Base-by-base conservation (phyloP, 495 filamentous ascomycete species). In the Amphirosellinia nigrospora region DNA sequence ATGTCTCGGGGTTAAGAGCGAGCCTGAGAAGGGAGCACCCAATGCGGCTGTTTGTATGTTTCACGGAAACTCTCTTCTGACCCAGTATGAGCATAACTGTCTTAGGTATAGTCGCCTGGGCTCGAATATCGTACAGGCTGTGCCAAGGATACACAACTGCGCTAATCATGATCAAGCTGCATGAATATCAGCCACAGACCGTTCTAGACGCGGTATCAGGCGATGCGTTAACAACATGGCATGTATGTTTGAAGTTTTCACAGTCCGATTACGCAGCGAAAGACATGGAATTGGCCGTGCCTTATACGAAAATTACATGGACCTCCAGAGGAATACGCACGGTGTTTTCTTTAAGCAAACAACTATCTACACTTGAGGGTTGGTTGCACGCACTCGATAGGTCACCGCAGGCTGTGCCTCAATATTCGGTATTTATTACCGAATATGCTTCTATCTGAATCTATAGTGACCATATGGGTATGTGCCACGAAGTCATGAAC, bases 201-300 rank as follows among this genome's bases (percentile, higher is more conserved):
- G 56, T 52, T 69, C 66, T 69, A 62, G 66, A 69, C 66, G 43
- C 38, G 26, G 52, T 21, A 34, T 9, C 34, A 36, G 9, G 50
- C 41, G 34, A 30, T 16, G 15, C 43, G 26, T 23, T 19, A 41
- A 41, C 53, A 16, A 58, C 53, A 58, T 28, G n/a, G 13, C 48
- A 43, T 34, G 64, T 36, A 45, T 45, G 34, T 62, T 30, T 21
- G 15, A 3, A 15, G n/a, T 15, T 16, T 58, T 36, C 45, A 9
- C 19, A n/a, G 21, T 53, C 26, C 46, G 30, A 16, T 41, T 21
- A 41, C n/a, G 13, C 45, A 0, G 16, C 13, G 10, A 45, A 1
- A 4, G 32, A n/a, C 16, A 38, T n/a, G 3, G 39, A 45, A 45
- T 0, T 11, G 34, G 28, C 26, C 34, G 55, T 23, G 34, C 15